phyloP scores from a whole-genome alignment of 129 eudicot genomes.

The Apium graveolens region DNA sequence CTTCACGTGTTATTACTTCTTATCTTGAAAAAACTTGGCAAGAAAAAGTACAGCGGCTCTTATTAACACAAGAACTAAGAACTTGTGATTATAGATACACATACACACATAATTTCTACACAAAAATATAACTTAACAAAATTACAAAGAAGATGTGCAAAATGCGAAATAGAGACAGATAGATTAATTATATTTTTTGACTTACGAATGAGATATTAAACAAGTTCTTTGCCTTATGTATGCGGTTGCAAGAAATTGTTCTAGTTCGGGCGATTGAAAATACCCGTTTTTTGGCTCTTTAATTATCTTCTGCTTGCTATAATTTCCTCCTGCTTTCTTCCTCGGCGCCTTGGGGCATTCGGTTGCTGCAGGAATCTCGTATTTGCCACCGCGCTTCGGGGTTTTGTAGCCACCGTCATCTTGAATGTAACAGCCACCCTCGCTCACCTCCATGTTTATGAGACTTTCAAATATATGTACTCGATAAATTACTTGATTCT shows the following conservation, averaged over 20 bases:
- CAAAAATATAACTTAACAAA: neutral
- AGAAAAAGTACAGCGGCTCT: no score
- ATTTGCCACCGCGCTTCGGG: conserved; percentile 28
- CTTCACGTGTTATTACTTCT: no score
- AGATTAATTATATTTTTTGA: neutral
- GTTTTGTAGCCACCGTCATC: conserved; percentile 48
- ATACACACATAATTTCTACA: neutral
- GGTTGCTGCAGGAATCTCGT: conserved; percentile 20
- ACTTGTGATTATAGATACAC: neutral
- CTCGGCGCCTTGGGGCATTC: conserved; percentile 59
- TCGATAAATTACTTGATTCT: neutral
- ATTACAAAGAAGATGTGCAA: neutral
- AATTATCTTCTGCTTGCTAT: conserved; percentile 18
- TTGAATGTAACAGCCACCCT: neutral
- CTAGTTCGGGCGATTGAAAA: conserved; percentile 56
- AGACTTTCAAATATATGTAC: neutral
- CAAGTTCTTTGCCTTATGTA: conserved; percentile 29
- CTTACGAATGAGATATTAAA: neutral
- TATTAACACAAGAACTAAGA: neutral
- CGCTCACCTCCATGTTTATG: conserved; percentile 28
- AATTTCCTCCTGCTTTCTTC: conserved; percentile 30
- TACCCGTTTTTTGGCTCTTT: conserved; percentile 41
- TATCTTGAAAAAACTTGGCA: neutral
- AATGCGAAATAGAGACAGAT: neutral
- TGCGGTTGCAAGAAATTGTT: conserved; percentile 38